Conservation (phyloP, 2,329 filamentous ascomycete genomes). For the Aspergillus sp. region DNA sequence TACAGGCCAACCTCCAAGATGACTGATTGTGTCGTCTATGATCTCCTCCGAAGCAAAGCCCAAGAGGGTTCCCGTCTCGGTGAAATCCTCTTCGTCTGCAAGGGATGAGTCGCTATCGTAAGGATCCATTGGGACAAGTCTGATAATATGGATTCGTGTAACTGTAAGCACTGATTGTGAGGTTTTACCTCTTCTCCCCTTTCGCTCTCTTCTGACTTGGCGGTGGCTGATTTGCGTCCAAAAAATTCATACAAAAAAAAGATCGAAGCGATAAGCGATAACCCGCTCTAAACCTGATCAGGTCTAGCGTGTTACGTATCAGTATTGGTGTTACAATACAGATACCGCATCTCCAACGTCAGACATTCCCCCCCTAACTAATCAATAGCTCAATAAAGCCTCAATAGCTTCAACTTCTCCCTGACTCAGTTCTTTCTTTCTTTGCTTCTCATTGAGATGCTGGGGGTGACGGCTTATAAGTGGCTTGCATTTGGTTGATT, state of each 20-base stretch:
- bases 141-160: no score
- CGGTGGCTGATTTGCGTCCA: not conserved
- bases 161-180: not conserved
- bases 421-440: not conserved
- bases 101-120: slow-evolving; percentile 82
- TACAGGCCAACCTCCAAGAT: slow-evolving; percentile 81
- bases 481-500: not conserved
- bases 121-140: slow-evolving; percentile 49
- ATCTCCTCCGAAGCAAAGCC: slow-evolving; percentile 78
- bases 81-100: slow-evolving; percentile 49
- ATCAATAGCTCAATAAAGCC: not conserved
- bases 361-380: not conserved
- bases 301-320: slow-evolving; percentile 6
- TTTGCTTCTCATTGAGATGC: not conserved
- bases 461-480: not conserved
- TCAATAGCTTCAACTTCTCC: not conserved
- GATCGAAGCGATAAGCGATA: slow-evolving; percentile 17
- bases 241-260: slow-evolving; percentile 2
- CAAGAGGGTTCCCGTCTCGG: slow-evolving; percentile 70
- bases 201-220: no score
- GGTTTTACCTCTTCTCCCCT: not conserved
- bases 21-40: slow-evolving; percentile 74
- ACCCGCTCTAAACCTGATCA: slow-evolving; percentile 1
- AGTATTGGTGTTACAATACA: no score
- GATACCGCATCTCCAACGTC: not conserved